Conservation (phyloP, 306 rosid species). For the Casuarina glauca region DNA sequence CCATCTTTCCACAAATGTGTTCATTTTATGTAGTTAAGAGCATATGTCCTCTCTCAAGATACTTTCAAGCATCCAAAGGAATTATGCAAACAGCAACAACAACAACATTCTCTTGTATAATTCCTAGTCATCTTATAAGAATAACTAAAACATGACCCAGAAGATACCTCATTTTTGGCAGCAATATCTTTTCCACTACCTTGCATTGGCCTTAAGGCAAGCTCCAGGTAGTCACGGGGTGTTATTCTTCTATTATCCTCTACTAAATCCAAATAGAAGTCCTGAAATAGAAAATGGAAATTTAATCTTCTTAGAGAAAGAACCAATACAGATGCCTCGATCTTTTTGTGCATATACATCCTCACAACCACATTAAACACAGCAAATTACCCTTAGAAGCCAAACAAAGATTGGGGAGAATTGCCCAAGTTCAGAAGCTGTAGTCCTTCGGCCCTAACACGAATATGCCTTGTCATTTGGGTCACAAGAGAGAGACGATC, state of each 20-base stretch:
- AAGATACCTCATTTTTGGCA: conserved; percentile 79
- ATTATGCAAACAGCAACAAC: background rate
- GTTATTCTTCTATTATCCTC: conserved; percentile 89
- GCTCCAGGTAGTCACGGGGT: conserved; percentile 91
- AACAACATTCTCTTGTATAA: background rate
- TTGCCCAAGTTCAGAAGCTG: conserved; percentile 85
- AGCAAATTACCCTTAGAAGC: conserved; percentile 80
- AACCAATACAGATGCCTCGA: background rate
- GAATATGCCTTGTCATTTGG: conserved; percentile 91
- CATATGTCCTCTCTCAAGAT: background rate
- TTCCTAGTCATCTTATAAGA: background rate
- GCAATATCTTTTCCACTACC: conserved; percentile 73
- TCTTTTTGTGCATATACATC: background rate
- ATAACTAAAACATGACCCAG: conserved; percentile 16
- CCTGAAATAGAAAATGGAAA: conserved; percentile 44
- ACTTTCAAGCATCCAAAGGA: background rate
- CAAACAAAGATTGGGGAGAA: conserved; percentile 94
- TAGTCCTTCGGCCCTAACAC: conserved; percentile 75
- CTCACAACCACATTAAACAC: background rate
- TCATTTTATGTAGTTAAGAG: background rate
- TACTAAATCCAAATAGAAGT: conserved; percentile 76
- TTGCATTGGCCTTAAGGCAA: conserved; percentile 78
- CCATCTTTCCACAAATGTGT: background rate
- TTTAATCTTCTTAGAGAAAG: background rate
- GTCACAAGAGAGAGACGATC: conserved; percentile 97